Conservation (phyloP, 2,329 filamentous ascomycete species). For the Penicillium sp. region DNA sequence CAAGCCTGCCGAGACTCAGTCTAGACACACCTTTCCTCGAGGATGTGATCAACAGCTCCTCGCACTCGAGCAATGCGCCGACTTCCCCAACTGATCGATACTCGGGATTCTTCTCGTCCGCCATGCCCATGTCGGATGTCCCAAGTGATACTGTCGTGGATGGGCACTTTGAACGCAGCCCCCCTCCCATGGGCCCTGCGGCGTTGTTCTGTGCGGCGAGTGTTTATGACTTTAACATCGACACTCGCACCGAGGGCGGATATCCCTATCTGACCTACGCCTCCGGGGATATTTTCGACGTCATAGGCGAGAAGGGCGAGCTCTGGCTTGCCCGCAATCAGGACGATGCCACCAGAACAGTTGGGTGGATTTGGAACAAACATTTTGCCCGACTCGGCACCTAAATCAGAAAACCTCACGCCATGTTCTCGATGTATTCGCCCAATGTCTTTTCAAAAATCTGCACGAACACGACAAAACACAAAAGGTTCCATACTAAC, state of each 20-base stretch:
- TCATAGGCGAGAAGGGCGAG: conserved; percentile 95
- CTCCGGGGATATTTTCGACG: conserved; percentile 89
- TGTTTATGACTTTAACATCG: conserved; percentile 96
- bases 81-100: conserved; percentile 55
- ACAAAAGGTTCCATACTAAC: background rate
- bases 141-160: conserved; percentile 33
- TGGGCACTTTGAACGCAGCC: conserved; percentile 44
- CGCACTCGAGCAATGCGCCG: conserved; percentile 28
- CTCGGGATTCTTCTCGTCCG: conserved; percentile 82
- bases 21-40: conserved; percentile 48
- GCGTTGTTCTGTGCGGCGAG: conserved; percentile 90
- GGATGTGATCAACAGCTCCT: conserved; percentile 39
- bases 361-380: conserved; percentile 99
- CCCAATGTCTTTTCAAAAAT: background rate
- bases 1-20: conserved; percentile 44
- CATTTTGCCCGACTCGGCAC: conserved; percentile 70
- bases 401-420: conserved; percentile 11
- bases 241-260: conserved; percentile 86
- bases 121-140: conserved; percentile 74
- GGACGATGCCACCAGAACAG: conserved; percentile 73
- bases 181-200: conserved; percentile 49
- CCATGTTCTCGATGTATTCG: background rate
- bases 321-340: conserved; percentile 97
- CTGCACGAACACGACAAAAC: background rate
- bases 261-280: conserved; percentile 96